Percentiles rank a stretch among this genome's conserved stretches.
These are phyloP conservation scores for Boehmeria nivea DNA, from an alignment of 306 rosid genomes.

Conservation along the genomic window DNA sequence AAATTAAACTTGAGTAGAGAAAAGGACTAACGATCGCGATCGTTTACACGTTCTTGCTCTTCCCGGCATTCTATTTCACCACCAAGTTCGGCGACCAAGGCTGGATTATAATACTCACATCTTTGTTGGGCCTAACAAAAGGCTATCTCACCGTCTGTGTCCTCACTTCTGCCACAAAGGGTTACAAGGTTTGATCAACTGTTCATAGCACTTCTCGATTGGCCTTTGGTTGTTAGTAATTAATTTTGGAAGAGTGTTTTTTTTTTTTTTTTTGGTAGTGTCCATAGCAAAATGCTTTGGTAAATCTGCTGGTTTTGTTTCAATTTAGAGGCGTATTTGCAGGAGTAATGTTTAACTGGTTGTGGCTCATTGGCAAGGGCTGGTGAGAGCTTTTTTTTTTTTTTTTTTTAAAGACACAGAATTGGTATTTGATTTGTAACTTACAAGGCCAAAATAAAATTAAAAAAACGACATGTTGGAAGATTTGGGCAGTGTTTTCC, in stretches of 20 bases:
- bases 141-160: slow-evolving; percentile 86
- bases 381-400: slow-evolving; percentile 45
- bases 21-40: slow-evolving; percentile 35
- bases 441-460: not conserved
- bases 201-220: too few relatives aligned
- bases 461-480: too few relatives aligned
- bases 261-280: slow-evolving; percentile 69
- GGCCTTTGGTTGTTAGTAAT: not conserved
- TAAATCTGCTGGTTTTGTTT: slow-evolving; percentile 73
- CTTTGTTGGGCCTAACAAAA: slow-evolving; percentile 67
- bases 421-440: too few relatives aligned
- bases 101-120: slow-evolving; percentile 80
- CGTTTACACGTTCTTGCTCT: slow-evolving; percentile 46
- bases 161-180: slow-evolving; percentile 78
- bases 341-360: slow-evolving; percentile 83
- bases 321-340: slow-evolving; percentile 69
- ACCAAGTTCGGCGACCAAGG: slow-evolving; percentile 76
- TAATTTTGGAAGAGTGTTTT: too few relatives aligned
- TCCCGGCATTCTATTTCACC: slow-evolving; percentile 81
- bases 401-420: too few relatives aligned
- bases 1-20: slow-evolving; percentile 61
- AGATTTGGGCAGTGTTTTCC: too few relatives aligned
- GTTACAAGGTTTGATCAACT: slow-evolving; percentile 58
- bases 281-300: slow-evolving; percentile 95
- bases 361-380: slow-evolving; percentile 92